Percentiles rank a stretch among this genome's conserved stretches.
Conservation (phyloP, 352 stramenopile genomes). For the Pythium guiyangense region DNA sequence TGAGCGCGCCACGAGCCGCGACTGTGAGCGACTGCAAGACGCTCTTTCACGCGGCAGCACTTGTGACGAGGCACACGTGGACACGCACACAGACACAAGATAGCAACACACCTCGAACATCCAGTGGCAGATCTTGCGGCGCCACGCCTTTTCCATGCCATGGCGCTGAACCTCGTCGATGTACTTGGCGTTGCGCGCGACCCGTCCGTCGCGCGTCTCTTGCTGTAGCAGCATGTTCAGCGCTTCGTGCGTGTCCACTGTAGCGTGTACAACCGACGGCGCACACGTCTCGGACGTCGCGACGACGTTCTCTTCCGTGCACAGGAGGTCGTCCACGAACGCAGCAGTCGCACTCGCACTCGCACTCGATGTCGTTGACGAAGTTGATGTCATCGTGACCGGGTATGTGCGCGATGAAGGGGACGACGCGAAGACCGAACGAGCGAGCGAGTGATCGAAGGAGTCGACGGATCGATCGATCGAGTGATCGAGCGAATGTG, state of each 20-base stretch:
- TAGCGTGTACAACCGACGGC: neutral
- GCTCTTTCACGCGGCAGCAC: too few relatives aligned
- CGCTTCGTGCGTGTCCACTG: constrained; percentile 17
- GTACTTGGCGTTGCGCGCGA: constrained; percentile 24
- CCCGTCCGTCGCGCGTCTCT: constrained; percentile 15
- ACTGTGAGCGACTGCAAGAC: neutral
- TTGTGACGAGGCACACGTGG: too few relatives aligned
- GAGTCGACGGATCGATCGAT: neutral
- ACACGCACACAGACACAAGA: neutral
- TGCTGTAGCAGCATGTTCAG: constrained; percentile 22
- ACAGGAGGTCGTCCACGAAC: constrained; percentile 26
- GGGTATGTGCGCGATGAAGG: too few relatives aligned
- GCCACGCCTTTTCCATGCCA: constrained; percentile 39
- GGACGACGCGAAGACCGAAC: neutral
- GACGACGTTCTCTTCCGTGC: constrained; percentile 23
- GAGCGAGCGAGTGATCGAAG: neutral
- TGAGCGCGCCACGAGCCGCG: neutral
- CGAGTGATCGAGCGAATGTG: neutral
- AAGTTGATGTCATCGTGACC: neutral
- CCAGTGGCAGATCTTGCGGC: constrained; percentile 40
- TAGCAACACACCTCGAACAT: constrained; percentile 36
- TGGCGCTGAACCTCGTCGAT: constrained; percentile 27
- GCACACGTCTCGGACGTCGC: neutral
- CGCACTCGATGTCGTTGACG: too few relatives aligned
- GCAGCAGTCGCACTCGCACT: neutral